Conservation (phyloP, 2,329 filamentous ascomycete species). For the Mycosphaerella arachidis region DNA sequence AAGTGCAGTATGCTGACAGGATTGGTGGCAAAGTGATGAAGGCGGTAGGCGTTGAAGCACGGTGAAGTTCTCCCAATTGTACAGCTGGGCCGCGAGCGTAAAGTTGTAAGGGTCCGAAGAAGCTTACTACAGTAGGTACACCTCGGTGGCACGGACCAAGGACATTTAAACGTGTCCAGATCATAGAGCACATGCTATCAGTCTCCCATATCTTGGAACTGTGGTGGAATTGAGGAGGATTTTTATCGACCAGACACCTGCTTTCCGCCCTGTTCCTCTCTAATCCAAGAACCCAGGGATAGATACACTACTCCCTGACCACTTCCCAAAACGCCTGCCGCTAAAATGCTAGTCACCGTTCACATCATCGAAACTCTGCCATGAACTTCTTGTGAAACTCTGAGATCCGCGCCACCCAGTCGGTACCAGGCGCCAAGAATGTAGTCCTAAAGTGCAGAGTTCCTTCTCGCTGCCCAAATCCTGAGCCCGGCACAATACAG, state of each 20-base stretch:
- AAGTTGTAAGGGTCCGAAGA: neutral
- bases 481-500: conserved; percentile 85
- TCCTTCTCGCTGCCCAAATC: conserved; percentile 89
- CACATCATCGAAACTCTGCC: conserved; percentile 60
- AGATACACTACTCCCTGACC: neutral
- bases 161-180: neutral
- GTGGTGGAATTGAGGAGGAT: neutral
- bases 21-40: neutral
- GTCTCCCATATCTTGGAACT: no score
- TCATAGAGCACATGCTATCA: neutral
- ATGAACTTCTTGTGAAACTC: conserved; percentile 92
- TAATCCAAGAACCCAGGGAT: neutral
- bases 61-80: neutral
- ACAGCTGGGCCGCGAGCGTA: neutral
- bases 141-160: neutral
- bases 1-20: neutral
- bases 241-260: neutral
- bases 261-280: neutral
- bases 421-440: conserved; percentile 91
- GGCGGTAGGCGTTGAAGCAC: neutral
- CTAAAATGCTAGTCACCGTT: neutral
- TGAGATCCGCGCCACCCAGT: conserved; percentile 82
- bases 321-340: neutral
- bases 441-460: conserved; percentile 94
- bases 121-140: neutral